Conservation (phyloP, 768 basidiomycete species). For the Lactarius quietus region DNA sequence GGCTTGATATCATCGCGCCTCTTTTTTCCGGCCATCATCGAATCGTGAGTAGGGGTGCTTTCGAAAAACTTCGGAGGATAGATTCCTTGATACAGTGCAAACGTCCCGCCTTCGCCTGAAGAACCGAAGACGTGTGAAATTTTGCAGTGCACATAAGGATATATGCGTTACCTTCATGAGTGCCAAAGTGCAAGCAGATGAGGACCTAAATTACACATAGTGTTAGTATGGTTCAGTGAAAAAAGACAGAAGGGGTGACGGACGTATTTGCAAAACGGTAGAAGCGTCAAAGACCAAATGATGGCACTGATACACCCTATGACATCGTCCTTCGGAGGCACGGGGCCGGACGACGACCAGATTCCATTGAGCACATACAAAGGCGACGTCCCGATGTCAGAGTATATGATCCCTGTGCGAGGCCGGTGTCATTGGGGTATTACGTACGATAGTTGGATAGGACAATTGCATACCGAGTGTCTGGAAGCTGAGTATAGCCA, state of each 20-base stretch:
- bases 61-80: conserved; percentile 42
- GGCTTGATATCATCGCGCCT: conserved; percentile 14
- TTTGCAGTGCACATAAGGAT: not conserved
- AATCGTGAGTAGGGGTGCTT: conserved; percentile 25
- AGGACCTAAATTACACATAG: conserved; percentile 36
- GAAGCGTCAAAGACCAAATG: conserved; percentile 57
- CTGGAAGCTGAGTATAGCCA: conserved; percentile 34
- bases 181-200: conserved; percentile 48
- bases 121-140: conserved; percentile 7
- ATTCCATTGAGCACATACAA: conserved; percentile 65
- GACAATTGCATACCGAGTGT: conserved; percentile 29
- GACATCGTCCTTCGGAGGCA: conserved; percentile 54
- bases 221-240: not conserved
- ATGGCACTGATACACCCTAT: conserved; percentile 63
- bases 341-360: conserved; percentile 47
- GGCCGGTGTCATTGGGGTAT: not conserved
- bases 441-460: not conserved
- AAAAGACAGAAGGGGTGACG: conserved; percentile 23
- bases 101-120: conserved; percentile 64
- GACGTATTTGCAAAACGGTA: conserved; percentile 65
- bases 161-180: conserved; percentile 42
- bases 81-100: conserved; percentile 59
- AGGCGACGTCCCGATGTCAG: conserved; percentile 56
- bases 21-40: conserved; percentile 22
- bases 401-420: conserved; percentile 39